Evolutionary conservation across 306 rosid genomes (phyloP), one percentile per base, ranked within the genome.

Genomic region (Vigna hirtella): DNA sequence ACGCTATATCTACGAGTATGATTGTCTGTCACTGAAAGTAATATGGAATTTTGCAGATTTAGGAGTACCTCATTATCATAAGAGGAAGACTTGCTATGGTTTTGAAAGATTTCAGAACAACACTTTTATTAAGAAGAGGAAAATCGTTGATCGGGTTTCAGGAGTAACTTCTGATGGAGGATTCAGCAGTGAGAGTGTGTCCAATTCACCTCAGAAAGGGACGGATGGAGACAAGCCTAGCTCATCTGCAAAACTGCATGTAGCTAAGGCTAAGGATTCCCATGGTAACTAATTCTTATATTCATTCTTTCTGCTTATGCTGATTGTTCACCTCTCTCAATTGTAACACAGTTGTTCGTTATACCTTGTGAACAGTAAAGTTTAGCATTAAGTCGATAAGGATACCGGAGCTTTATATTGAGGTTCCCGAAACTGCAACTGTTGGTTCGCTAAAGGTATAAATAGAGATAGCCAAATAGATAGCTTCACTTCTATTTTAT

Each of bases 331-430:
- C 67, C 40, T 68, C 78, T 66, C 73, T 40, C 24, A 47, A 58
- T 10, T 20, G 72, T 78, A 76, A 66, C 81, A 78, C 50, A 48
- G 55, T 16, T 66, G 51, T 72, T 75, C 10, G 63, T 24, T 85
- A 7, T 84, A 50, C 70, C 18, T 50, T 82, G 18, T 84, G 77
- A 77, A 57, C 97, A 94, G 96, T 94, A 79, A 92, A 86, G 76
- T 83, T 94, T 78, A 90, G 91, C 88, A 89, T 94, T 4, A 89
- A 91, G 76, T 89, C 98, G 48, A 84, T 94, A 81, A 88, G 61
- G 88, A 87, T 94, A 66, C 97, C 98, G n/a, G 98, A 94, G 88
- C 87, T 94, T 68, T 89, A 86, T 71, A 79, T 94, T 69, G 97
- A 94, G 85, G 94, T 94, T 76, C 95, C 98, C 1, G 93, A 92